Evolutionary conservation across 2,329 filamentous ascomycete species (phyloP), one percentile per base, ranked within the genome.

Genomic region (Scytalidium lignicola): DNA sequence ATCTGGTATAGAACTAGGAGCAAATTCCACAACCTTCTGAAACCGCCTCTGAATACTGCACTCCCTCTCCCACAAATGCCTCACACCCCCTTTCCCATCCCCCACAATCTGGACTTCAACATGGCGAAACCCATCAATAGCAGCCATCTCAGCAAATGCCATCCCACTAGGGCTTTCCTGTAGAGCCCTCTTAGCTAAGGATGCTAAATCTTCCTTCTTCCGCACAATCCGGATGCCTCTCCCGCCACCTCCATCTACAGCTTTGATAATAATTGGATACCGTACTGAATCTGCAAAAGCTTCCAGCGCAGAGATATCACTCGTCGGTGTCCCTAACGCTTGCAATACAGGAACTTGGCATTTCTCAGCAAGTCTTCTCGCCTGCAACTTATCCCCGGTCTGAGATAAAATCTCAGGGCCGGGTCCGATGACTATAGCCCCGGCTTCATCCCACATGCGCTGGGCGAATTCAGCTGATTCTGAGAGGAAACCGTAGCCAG

Each of bases 11-110:
- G 82, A 82, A 52, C 79, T 82, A 0, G 85, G 85, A 10, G 78
- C 84, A 60, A 88, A 85, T 57, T 86, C 83, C 13, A 88, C 76
- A 20, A 87, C 80, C 57, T 88, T 87, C 59, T 87, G 84, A 58
- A 86, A 82, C 17, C 84, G 70, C 40, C 84, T 67, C 59, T 87
- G 83, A 4, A 87, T 78, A 0, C 78, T 83, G 58, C 84, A 87
- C 54, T 88, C 83, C 26, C 84, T 71, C 58, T 87, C 83, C 10
- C 82, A 82, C 20, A 86, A 74, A 41, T 75, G 70, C 6, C 85
- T 72, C 10, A 76, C 79, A 47, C 77, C 68, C 1, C 78, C 80
- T 22, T 70, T 63, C 0, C 78, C 76, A 48, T 87, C 82, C 7
- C 83, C 83, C 51, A 85, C 80, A 2, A 88, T 71, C 54, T 86